Evolutionary conservation across 352 stramenopile species (phyloP).

Genomic region (Globisporangium takayamanum): DNA sequence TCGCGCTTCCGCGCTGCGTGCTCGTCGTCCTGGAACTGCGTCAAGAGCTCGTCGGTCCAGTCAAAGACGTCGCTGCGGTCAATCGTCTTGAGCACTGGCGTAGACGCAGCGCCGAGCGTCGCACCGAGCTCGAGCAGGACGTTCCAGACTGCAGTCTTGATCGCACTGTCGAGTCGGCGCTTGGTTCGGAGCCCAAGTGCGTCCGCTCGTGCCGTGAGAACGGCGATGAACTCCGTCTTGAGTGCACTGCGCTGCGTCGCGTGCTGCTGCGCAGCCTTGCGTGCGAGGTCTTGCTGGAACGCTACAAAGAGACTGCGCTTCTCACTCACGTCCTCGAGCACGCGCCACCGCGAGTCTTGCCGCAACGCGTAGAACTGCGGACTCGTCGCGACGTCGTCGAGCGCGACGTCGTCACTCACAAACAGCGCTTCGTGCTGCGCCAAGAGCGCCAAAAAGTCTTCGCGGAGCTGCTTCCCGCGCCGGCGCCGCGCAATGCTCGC

Average conservation of each 20-base stretch:
- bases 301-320: slow-evolving; percentile 62
- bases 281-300: slow-evolving; percentile 58
- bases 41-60: slow-evolving; percentile 47
- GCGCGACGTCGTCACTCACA: slow-evolving; percentile 18
- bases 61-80: slow-evolving; percentile 60
- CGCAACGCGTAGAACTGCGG: slow-evolving; percentile 49
- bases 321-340: slow-evolving; percentile 55
- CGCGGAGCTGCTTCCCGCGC: slow-evolving; percentile 60
- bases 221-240: slow-evolving; percentile 31
- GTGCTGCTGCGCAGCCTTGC: slow-evolving; percentile 40
- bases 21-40: slow-evolving; percentile 38
- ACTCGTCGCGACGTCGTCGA: slow-evolving; percentile 44
- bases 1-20: slow-evolving; percentile 38
- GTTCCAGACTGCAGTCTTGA: slow-evolving; percentile 38
- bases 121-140: slow-evolving; percentile 23
- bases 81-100: slow-evolving; percentile 22
- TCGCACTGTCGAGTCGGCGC: slow-evolving; percentile 35
- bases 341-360: slow-evolving; percentile 58
- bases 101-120: slow-evolving; percentile 7
- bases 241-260: slow-evolving; percentile 36
- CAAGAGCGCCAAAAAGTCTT: slow-evolving; percentile 75
- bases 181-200: neutral
- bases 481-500: slow-evolving; percentile 60
- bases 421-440: slow-evolving; percentile 40
- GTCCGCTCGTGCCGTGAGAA: slow-evolving; percentile 12